Evolutionary conservation across 164 flowering plant species (phyloP).

Genomic region (Protea cynaroides): DNA sequence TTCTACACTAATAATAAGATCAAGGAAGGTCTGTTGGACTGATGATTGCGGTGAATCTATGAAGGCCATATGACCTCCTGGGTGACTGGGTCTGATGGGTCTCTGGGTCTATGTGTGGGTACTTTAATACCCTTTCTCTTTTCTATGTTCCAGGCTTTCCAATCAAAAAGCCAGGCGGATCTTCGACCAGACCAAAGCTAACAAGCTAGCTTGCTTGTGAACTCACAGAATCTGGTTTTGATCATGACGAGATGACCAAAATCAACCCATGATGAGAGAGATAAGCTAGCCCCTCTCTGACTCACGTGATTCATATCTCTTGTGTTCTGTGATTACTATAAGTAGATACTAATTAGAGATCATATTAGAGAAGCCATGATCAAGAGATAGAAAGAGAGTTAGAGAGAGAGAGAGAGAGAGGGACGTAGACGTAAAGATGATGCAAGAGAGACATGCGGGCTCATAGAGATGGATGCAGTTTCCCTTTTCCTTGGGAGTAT

Average conservation of each 20-base stretch:
- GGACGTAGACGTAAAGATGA: background rate
- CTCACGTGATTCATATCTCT: conserved; percentile 9
- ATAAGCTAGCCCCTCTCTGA: background rate
- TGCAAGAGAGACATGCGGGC: background rate
- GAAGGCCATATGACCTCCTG: too few relatives aligned
- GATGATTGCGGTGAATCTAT: conserved; percentile 36
- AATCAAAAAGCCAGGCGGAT: conserved; percentile 13
- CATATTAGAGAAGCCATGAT: too few relatives aligned
- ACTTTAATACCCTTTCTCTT: background rate
- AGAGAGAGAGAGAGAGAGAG: background rate
- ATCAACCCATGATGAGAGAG: background rate
- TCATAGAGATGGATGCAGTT: conserved; percentile 3
- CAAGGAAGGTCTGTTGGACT: conserved; percentile 20
- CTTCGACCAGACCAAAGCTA: background rate
- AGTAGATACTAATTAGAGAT: background rate
- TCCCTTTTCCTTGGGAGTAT: conserved; percentile 53
- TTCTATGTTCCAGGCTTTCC: background rate
- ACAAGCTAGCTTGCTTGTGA: background rate
- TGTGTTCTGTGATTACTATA: too few relatives aligned
- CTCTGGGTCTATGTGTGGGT: too few relatives aligned
- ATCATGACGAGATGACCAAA: background rate
- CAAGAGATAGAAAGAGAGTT: background rate
- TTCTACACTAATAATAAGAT: background rate
- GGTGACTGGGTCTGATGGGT: too few relatives aligned
- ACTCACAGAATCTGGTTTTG: too few relatives aligned